phyloP scores from a whole-genome alignment of 2,329 filamentous ascomycete species.

The Cylindrodendrum hubeiense region DNA sequence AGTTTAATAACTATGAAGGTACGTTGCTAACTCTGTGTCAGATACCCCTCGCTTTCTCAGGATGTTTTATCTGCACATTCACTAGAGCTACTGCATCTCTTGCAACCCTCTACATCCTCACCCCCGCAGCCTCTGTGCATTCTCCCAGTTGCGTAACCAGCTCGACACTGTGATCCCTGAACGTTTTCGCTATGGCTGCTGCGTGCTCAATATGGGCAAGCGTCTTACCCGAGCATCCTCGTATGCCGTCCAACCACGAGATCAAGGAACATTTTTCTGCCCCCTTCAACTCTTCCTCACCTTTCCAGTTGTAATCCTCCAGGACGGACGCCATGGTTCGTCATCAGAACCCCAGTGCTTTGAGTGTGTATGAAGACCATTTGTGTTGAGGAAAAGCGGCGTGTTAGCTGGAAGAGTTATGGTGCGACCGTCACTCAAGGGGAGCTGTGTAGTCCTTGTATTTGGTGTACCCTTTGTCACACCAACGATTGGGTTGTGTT shows the following conservation, averaged over 20 bases:
- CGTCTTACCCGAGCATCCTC: neutral
- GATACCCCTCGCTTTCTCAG: neutral
- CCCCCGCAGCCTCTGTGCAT: neutral
- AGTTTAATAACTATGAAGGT: neutral
- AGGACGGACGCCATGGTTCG: neutral
- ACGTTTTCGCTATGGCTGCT: neutral
- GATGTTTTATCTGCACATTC: neutral
- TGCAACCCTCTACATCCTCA: neutral
- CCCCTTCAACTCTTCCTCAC: neutral
- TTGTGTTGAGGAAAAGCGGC: neutral
- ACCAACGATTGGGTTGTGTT: neutral
- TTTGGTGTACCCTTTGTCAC: neutral
- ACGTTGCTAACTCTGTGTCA: neutral
- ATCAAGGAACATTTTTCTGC: neutral
- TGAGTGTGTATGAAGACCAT: neutral
- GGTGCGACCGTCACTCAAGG: neutral
- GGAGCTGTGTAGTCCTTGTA: neutral
- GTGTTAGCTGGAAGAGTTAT: neutral
- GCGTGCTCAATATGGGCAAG: neutral
- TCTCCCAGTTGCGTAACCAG: neutral
- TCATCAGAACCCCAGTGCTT: neutral
- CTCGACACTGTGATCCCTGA: neutral
- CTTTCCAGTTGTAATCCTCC: neutral
- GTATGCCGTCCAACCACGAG: neutral
- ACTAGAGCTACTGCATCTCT: neutral